Evolutionary conservation across 2,329 filamentous ascomycete species (phyloP).

Genomic region (Dryadomyces sulphureus): DNA sequence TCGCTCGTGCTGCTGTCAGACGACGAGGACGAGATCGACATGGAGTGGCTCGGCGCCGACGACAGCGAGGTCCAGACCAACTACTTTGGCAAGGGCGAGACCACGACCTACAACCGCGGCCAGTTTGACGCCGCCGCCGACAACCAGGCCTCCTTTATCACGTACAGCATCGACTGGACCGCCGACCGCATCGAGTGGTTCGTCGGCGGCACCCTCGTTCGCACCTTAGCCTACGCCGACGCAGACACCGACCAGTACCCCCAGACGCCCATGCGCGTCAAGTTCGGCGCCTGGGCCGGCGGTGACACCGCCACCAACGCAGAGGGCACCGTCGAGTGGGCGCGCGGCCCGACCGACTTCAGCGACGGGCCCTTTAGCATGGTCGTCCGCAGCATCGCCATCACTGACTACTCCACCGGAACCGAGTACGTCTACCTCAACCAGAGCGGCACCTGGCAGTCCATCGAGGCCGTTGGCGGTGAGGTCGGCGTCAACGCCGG

Average conservation of each 20-base stretch:
- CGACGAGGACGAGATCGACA: constrained; percentile 87
- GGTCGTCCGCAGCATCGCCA: constrained; percentile 59
- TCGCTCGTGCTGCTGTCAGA: constrained; percentile 86
- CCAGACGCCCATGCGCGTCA: constrained; percentile 89
- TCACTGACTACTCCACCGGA: constrained; percentile 90
- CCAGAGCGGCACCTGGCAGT: constrained; percentile 61
- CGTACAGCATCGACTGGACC: constrained; percentile 88
- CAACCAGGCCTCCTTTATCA: constrained; percentile 67
- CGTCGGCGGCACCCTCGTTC: constrained; percentile 62
- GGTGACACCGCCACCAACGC: constrained; percentile 64
- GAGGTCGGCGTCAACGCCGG: constrained; percentile 54
- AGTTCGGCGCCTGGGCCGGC: constrained; percentile 83
- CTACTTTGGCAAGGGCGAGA: constrained; percentile 90
- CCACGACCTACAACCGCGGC: constrained; percentile 73
- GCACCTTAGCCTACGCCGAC: constrained; percentile 55
- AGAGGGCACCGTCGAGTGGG: constrained; percentile 77
- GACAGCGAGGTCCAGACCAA: constrained; percentile 76
- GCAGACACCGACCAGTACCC: constrained; percentile 67
- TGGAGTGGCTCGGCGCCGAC: constrained; percentile 84
- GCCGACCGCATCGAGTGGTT: constrained; percentile 73
- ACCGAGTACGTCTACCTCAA: constrained; percentile 71
- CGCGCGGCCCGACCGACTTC: constrained; percentile 75
- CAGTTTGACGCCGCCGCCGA: constrained; percentile 56
- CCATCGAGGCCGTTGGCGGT: constrained; percentile 71
- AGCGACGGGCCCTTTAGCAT: constrained; percentile 71